Evolutionary conservation across 306 rosid species (phyloP).

Genomic region (Cicer judaicum): DNA sequence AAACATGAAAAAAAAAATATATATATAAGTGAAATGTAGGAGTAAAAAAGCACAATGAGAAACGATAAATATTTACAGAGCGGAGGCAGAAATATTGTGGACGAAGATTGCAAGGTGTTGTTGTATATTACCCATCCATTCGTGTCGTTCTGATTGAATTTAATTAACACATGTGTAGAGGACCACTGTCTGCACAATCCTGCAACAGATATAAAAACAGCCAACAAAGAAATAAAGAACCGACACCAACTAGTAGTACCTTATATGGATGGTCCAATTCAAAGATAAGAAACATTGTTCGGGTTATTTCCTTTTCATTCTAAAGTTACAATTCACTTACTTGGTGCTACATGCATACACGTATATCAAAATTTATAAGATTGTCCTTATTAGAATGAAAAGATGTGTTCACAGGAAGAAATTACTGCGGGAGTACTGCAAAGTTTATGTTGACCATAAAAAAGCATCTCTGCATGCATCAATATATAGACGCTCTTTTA

Average conservation of each 20-base stretch:
- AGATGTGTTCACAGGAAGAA: not conserved
- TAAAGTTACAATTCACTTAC: conserved; percentile 38
- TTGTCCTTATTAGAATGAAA: not conserved
- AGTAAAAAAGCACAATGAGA: too few species aligned
- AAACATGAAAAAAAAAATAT: too few species aligned
- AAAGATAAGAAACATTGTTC: conserved; percentile 34
- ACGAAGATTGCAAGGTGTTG: not conserved
- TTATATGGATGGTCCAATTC: conserved; percentile 44
- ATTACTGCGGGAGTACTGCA: not conserved
- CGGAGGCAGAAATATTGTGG: not conserved
- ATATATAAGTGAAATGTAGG: too few species aligned
- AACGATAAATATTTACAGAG: not conserved
- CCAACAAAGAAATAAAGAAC: conserved; percentile 42
- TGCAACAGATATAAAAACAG: conserved; percentile 42
- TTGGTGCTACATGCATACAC: conserved; percentile 16
- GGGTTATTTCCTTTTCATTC: conserved; percentile 39
- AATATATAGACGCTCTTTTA: too few species aligned
- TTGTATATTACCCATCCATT: not conserved
- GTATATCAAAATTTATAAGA: not conserved
- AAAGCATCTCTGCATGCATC: too few species aligned
- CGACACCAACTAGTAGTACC: conserved; percentile 42
- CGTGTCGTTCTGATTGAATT: conserved; percentile 39
- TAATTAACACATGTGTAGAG: conserved; percentile 12
- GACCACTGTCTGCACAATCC: conserved; percentile 44
- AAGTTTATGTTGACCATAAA: too few species aligned